A percentile compares a stretch with the other conserved stretches of the same genome.
phyloP scores from a whole-genome alignment of 495 filamentous ascomycete genomes.

The Trichoderma reesei region DNA sequence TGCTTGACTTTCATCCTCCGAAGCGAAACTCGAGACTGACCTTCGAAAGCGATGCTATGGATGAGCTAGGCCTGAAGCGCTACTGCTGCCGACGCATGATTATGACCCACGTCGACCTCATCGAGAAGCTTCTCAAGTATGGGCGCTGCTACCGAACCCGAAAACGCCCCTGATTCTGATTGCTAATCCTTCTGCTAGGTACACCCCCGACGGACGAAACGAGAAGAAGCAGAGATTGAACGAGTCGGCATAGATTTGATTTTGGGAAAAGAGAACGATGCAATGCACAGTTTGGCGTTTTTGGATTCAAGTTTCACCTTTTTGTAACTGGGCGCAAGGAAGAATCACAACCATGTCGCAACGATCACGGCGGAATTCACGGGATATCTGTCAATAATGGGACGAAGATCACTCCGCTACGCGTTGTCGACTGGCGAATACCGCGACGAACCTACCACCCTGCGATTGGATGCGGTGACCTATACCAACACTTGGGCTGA shows the following conservation, averaged over 20 bases:
- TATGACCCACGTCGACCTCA: constrained; percentile 99
- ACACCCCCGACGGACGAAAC: constrained; percentile 44
- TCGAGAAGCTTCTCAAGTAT: constrained; percentile 95
- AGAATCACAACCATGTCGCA: not conserved
- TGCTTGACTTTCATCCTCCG: not conserved
- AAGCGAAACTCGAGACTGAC: constrained; percentile 12
- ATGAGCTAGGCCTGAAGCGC: constrained; percentile 80
- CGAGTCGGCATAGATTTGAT: constrained; percentile 4
- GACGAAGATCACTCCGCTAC: not conserved
- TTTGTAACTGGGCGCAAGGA: constrained; percentile 5
- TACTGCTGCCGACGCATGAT: constrained; percentile 99
- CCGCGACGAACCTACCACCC: too few species aligned
- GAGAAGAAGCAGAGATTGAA: constrained; percentile 31
- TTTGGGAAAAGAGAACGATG: not conserved
- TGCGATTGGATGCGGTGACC: too few species aligned
- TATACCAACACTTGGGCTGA: too few species aligned
- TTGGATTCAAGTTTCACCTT: not conserved
- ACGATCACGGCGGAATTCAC: not conserved
- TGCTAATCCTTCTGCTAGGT: constrained; percentile 21
- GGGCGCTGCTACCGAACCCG: constrained; percentile 12
- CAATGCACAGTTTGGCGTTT: constrained; percentile 6
- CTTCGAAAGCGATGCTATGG: constrained; percentile 74
- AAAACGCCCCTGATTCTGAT: not conserved
- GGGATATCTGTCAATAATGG: not conserved
- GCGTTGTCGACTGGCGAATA: not conserved